Base-by-base conservation (phyloP, 768 basidiomycete genomes). In the Termitomyces sp. region DNA sequence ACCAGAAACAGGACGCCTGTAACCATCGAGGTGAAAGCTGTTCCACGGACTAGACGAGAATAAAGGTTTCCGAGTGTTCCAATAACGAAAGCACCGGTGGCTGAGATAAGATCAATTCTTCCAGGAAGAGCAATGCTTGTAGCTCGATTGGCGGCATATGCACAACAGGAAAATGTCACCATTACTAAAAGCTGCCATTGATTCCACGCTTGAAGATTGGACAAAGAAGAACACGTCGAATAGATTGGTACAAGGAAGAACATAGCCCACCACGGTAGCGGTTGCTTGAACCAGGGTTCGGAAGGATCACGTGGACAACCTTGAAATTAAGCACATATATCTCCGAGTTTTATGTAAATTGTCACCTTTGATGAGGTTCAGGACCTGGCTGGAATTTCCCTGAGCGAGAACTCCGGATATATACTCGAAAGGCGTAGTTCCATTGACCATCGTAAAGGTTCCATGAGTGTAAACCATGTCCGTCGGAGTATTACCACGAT, bases 1-100 rank as follows among this genome's bases (percentile, higher is more conserved):
- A 95, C 92, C 23, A 94, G 77, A 71, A 94, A 93, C 50, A 93
- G 72, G n/a, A 95, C 88, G n/a, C 90, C 89, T 2, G 92, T 89
- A n/a, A 93, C 89, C 89, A 93, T 95, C 12, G 88, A 85, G 0
- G 91, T 92, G 70, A 94, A 95, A 3, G 93, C 91, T 2, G 91
- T 93, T 55, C 91, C 91, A 32, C 85, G 79, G 59, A 86, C 77
- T 18, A 88, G 71, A 18, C 91, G 82, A 38, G 90, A 91, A 68
- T 92, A 93, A n/a, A 86, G 67, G 67, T 93, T 93, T 50, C 90
- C 91, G 38, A 91, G 78, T n/a, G 86, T 71, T 38, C 92, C 91
- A 59, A 91, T 85, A 36, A 86, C 82, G 64, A 91, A 81, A 23
- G 92, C 89, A 20, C 92, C 91, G 62, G 85, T 79, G 43, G 89